Conservation (phyloP, 2,329 filamentous ascomycete species). For the Xylariaceae sp. region DNA sequence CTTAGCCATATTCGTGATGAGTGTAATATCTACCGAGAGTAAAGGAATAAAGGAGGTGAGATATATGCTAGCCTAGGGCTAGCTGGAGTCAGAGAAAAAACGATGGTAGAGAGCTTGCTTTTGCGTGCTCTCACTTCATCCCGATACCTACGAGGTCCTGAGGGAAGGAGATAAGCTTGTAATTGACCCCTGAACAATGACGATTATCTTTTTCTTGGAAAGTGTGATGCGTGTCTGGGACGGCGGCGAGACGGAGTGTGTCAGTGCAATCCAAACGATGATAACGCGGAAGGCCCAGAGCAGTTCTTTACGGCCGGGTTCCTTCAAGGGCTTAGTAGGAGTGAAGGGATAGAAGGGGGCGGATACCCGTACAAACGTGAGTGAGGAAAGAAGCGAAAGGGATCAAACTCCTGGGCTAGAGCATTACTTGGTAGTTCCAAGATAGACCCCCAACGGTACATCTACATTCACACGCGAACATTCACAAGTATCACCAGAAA, state of each 20-base stretch:
- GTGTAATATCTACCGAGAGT: not conserved
- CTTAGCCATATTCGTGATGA: slow-evolving; percentile 21
- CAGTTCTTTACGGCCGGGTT: not conserved
- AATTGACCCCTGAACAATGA: not conserved
- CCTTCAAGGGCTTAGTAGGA: not conserved
- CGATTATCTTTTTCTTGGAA: not conserved
- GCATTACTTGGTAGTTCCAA: not conserved
- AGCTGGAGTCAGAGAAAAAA: slow-evolving; percentile 10
- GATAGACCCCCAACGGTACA: too few species aligned
- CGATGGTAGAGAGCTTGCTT: slow-evolving; percentile 11
- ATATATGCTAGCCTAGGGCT: slow-evolving; percentile 4
- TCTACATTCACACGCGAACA: too few species aligned
- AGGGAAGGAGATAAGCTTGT: not conserved
- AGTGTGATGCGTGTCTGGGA: not conserved
- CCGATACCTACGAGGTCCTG: not conserved
- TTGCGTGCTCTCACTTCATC: not conserved
- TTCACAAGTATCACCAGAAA: not conserved
- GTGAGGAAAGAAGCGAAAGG: not conserved
- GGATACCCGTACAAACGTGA: not conserved
- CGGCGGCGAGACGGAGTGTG: not conserved
- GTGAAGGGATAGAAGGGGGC: not conserved
- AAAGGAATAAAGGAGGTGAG: not conserved
- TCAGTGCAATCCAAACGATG: not conserved
- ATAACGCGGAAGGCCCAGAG: not conserved
- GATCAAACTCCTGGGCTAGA: slow-evolving; percentile 1